phyloP scores from a whole-genome alignment of 2,329 filamentous ascomycete species.

The Hypoxylon sp. region DNA sequence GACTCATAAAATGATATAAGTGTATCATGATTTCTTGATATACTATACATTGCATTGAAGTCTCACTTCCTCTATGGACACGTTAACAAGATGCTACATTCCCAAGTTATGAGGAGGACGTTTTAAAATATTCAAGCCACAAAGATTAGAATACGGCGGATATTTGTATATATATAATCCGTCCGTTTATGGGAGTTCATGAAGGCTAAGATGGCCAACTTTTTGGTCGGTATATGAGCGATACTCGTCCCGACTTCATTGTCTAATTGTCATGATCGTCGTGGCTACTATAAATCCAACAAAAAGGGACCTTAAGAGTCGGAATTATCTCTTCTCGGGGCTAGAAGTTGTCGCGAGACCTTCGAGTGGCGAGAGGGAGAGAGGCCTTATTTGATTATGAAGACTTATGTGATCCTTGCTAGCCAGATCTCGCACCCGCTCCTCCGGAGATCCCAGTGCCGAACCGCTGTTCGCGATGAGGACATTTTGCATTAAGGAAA shows the following conservation, averaged over 20 bases:
- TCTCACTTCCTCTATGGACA: neutral
- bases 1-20: slow-evolving; percentile 24
- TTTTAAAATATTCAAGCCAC: neutral
- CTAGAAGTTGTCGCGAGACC: slow-evolving; percentile 15
- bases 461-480: slow-evolving; percentile 28
- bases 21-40: slow-evolving; percentile 22
- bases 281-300: neutral
- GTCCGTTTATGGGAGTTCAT: too few species aligned
- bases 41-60: neutral
- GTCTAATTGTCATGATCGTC: neutral
- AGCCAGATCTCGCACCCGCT: slow-evolving; percentile 42
- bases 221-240: neutral
- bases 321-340: slow-evolving; percentile 4
- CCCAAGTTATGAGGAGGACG: neutral
- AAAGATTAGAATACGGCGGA: neutral
- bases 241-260: neutral
- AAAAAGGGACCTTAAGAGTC: neutral
- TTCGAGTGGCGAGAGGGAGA: slow-evolving; percentile 1
- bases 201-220: neutral
- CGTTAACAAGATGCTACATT: slow-evolving; percentile 1
- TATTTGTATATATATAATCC: neutral
- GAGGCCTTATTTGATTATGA: slow-evolving; percentile 16
- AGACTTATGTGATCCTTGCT: slow-evolving; percentile 22
- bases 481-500: slow-evolving; percentile 31
- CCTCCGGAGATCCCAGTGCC: slow-evolving; percentile 37